Percentiles rank a stretch among this genome's conserved stretches.
Conservation (phyloP, 257 asterid species). For the Nicotiana tomentosiformis region DNA sequence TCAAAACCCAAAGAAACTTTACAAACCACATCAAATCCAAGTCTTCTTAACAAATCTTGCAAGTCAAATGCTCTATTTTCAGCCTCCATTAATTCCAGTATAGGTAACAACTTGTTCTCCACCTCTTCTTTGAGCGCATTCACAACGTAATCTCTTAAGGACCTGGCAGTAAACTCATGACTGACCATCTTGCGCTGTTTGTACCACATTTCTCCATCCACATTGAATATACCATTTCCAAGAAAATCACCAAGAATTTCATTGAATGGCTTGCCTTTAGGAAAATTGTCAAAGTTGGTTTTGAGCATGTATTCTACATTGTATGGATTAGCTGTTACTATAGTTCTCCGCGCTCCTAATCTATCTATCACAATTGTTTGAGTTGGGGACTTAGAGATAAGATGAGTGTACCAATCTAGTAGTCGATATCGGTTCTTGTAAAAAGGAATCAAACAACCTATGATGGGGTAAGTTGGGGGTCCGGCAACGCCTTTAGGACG, state of each 20-base stretch:
- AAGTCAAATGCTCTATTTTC: slow-evolving; percentile 32
- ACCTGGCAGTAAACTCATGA: slow-evolving; percentile 34
- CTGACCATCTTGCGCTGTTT: slow-evolving; percentile 39
- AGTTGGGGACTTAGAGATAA: slow-evolving; percentile 38
- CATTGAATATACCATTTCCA: slow-evolving; percentile 57
- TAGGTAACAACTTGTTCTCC: slow-evolving; percentile 42
- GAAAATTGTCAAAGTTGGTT: slow-evolving; percentile 44
- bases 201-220: slow-evolving; percentile 51
- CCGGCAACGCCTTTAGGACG: neutral
- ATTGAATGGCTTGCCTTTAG: slow-evolving; percentile 51
- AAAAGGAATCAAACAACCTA: slow-evolving; percentile 57
- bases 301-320: slow-evolving; percentile 52
- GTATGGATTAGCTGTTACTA: slow-evolving; percentile 53
- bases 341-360: slow-evolving; percentile 46
- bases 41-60: slow-evolving; percentile 53
- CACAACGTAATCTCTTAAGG: slow-evolving; percentile 27
- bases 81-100: slow-evolving; percentile 33
- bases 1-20: slow-evolving; percentile 50
- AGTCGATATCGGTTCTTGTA: slow-evolving; percentile 49
- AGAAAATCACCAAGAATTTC: slow-evolving; percentile 53
- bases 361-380: slow-evolving; percentile 46
- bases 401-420: slow-evolving; percentile 64
- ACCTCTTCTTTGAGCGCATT: slow-evolving; percentile 23
- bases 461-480: slow-evolving; percentile 42
- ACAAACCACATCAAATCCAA: slow-evolving; percentile 53